phyloP scores from a whole-genome alignment of 2,329 filamentous ascomycete genomes.

The Massarina eburnea region DNA sequence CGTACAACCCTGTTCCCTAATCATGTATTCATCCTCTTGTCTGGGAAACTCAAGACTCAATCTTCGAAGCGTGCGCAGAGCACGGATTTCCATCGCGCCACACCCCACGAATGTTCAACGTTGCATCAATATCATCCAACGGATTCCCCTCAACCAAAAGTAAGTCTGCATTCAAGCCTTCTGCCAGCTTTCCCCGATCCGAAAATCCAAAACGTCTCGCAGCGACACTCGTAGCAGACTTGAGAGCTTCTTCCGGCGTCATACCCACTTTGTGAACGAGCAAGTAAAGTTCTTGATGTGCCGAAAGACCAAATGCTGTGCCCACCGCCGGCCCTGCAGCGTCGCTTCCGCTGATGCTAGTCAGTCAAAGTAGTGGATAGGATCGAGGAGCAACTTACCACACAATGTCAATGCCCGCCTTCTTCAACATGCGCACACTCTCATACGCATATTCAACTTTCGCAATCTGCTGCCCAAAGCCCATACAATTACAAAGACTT shows the following conservation, averaged over 20 bases:
- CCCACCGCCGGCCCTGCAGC: conserved; percentile 47
- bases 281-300: conserved; percentile 47
- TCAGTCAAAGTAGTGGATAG: conserved; percentile 7
- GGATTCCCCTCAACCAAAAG: conserved; percentile 50
- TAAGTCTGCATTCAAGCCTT: conserved; percentile 47
- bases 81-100: conserved; percentile 46
- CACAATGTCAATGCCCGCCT: conserved; percentile 46
- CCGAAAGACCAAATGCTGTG: conserved; percentile 47
- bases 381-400: conserved; percentile 27
- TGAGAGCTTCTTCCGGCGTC: conserved; percentile 46
- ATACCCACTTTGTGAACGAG: conserved; percentile 48
- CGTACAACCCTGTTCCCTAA: too few species aligned
- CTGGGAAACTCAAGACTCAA: conserved; percentile 10
- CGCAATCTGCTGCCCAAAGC: conserved; percentile 31
- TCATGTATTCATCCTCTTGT: too few species aligned
- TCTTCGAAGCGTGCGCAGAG: conserved; percentile 22
- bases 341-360: conserved; percentile 43
- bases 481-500: conserved; percentile 47
- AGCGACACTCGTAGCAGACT: conserved; percentile 44
- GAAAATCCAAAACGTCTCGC: conserved; percentile 45
- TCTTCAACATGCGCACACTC: conserved; percentile 42
- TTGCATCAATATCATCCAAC: conserved; percentile 44
- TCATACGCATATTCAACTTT: conserved; percentile 47
- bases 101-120: conserved; percentile 46
- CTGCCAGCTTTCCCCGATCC: conserved; percentile 45